phyloP scores from a whole-genome alignment of 1,284 basidiomycete genomes.

The Irpex lacteus region DNA sequence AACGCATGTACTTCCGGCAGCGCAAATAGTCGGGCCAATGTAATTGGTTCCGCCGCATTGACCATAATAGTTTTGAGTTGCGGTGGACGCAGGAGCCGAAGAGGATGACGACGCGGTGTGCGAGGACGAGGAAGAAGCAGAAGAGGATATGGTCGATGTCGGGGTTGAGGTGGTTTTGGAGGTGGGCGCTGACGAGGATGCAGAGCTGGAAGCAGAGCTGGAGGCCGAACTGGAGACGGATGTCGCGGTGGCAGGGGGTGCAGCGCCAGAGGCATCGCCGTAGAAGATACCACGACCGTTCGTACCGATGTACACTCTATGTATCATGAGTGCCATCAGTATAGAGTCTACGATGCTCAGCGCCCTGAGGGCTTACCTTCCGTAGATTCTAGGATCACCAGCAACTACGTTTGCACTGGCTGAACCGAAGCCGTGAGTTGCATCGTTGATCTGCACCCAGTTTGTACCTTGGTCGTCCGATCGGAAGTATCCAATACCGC shows the following conservation, averaged over 20 bases:
- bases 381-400: slow-evolving; percentile 53
- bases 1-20: slow-evolving; percentile 12
- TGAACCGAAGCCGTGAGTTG: slow-evolving; percentile 56
- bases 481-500: slow-evolving; percentile 51
- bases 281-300: slow-evolving; percentile 64
- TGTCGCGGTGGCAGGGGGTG: neutral
- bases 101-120: neutral
- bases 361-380: slow-evolving; percentile 36
- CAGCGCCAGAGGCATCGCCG: slow-evolving; percentile 34
- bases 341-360: neutral
- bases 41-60: slow-evolving; percentile 15
- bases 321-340: neutral
- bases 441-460: slow-evolving; percentile 64
- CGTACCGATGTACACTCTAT: slow-evolving; percentile 61
- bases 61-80: slow-evolving; percentile 9
- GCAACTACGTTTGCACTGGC: slow-evolving; percentile 45
- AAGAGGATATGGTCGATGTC: neutral
- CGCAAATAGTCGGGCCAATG: slow-evolving; percentile 15
- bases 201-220: neutral
- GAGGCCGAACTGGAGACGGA: neutral
- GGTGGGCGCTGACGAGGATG: neutral
- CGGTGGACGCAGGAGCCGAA: slow-evolving; percentile 6
- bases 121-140: slow-evolving; percentile 1
- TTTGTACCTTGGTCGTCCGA: slow-evolving; percentile 56
- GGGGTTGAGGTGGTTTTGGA: neutral